Base-by-base conservation (phyloP, 495 filamentous ascomycete species). In the Tuber brumale region DNA sequence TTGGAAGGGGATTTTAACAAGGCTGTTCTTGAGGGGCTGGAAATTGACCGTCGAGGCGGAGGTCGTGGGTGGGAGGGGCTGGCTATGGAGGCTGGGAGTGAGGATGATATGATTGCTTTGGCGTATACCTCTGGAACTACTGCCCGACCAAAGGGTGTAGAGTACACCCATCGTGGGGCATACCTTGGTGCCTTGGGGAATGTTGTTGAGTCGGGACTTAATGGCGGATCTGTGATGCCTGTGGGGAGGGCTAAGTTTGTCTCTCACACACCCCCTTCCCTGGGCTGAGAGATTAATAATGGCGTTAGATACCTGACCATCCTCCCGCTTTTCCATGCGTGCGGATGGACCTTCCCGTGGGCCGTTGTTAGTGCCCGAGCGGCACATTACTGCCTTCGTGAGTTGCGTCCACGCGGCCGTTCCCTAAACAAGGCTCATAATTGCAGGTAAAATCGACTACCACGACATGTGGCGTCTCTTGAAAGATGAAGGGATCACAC, bases 101-200 rank as follows among this genome's bases (percentile, higher is more conserved):
- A 99, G 83, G 91, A 97, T 77, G 90, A 88, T 76, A 85, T 91
- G 78, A 88, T 98, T 76, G 93, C 94, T n/a, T 85, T 95, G 75
- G 90, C 92, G 18, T 98, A 97, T 85, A 99, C 95, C 0, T 94
- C 91, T 78, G 95, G 95, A 16, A 99, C 95, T 19, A 99, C 95
- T 3, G 93, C 94, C 16, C 88, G 87, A 57, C 95, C 95, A 2
- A 99, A 99, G 83, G 95, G 96, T 42, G 95, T 97, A 3, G 91
- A 97, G 73, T 97, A 91, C 82, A 98, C 94, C 7, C 91, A 97
- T 84, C 88, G 95, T 57, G 92, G 94, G 23, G 89, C 88, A 21
- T 99, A 99, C 83, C 86, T 99, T 14, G 95, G 92, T 0, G 87
- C 94, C 0, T 77, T 97, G 73, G 95, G 85, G 3, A 98, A 98